Base-by-base conservation (phyloP, 1,284 basidiomycete species). In the Leccinum griseonigrum region DNA sequence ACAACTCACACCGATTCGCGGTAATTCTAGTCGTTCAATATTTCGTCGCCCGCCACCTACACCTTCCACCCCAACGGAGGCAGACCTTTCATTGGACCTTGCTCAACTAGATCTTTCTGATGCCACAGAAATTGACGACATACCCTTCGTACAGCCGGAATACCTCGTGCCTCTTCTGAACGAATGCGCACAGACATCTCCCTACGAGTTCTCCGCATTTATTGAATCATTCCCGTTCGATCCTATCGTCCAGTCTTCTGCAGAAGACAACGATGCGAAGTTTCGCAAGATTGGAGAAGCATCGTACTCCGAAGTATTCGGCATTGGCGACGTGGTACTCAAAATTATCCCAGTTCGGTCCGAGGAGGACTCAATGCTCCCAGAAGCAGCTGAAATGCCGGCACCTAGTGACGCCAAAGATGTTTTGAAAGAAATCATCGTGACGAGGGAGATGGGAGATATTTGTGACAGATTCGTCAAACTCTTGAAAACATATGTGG, bases 291-390 rank as follows among this genome's bases (percentile, higher is more conserved):
- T 98, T 58, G 97, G 96, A 53, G 97, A 99, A 77, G 97, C 97
- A 11, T 95, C 92, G 55, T 99, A 92, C 75, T 97, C 95, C 0
- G 97, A 99, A 72, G 97, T 99, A n/a, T 99, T 94, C 76, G 89
- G 89, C 4, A 87, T 95, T 56, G 87, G 88, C 1, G 85, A 89
- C 66, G 85, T 94, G 38, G 94, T 97, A 16, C 80, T 96, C 67
- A 97, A 97, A 78, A 83, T 97, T 55, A 87, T 97, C 28, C 71
- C 71, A 28, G 64, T 94, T 56, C 78, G 83, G 38, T 81, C 83
- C 60, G 88, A 88, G 67, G 67, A 68, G 51, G 62, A 66, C 29
- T 34, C 63, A 18, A 46, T 54, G 57, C 56, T 58, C 43, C 56
- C 60, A 64, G 61, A 64, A 61, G 51, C 54, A 29, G 75, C 71